Evolutionary conservation across 2,329 filamentous ascomycete genomes (phyloP), one percentile per base, ranked within the genome.

Genomic region (Colletotrichum coccodes): DNA sequence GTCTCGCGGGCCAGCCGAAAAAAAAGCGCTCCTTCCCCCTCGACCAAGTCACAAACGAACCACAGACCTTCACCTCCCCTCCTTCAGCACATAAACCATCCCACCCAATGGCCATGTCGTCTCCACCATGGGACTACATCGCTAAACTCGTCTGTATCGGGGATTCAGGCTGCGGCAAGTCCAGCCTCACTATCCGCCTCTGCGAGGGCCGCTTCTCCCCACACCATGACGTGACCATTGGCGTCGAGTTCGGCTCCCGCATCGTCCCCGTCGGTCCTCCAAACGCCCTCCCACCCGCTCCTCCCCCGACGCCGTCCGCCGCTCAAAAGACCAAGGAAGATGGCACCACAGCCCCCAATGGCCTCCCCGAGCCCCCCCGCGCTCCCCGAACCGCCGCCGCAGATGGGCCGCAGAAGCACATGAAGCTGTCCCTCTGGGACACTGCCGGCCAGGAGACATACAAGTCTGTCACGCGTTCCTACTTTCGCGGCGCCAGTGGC

Each of bases 81-180:
- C 57, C 6, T 52, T 53, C 42, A 66, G 57, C 58, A 46, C 67
- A 56, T 56, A 60, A 26, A 46, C 68, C 23, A 40, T 38, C 65
- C 68, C 58, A 70, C 60, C n/a, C 30, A 69, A 49, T 49, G 61
- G 72, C 74, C 78, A 90, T 90, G 87, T 86, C 87, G 77, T 80
- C 83, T 72, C 88, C 91, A 76, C 92, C 94, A 81, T 98, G 95
- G 95, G 94, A 98, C 85, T 98, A 97, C 85, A 99, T 98, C 79
- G 95, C 95, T 81, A 99, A 99, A 83, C 93, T 99, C 76, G 95
- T 98, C 78, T 97, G 94, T 84, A 94, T 99, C 77, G 96, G 96
- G 80, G 96, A 98, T 84, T 96, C 93, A 52, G 96, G 95, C 79
- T 97, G 94, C 78, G 96, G 96, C 77, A 99, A 99, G 86, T 97